Base-by-base conservation (phyloP, 2,329 filamentous ascomycete species). In the Zymoseptoria ardabiliae region DNA sequence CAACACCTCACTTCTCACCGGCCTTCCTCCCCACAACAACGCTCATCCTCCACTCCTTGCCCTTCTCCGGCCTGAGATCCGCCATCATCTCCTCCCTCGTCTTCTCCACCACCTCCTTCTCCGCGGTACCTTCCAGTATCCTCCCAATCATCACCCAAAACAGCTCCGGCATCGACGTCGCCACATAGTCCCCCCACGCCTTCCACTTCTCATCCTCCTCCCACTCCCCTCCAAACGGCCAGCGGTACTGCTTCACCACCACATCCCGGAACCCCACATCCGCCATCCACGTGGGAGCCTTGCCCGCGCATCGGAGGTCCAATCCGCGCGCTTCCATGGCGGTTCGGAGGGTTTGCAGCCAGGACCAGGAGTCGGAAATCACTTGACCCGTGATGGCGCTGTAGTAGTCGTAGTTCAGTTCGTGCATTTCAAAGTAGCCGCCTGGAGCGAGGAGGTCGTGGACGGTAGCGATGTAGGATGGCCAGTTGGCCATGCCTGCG, bases 371-470 rank as follows among this genome's bases (percentile, higher is more conserved):
- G 11, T 61, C 57, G 9, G 61, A 62, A 22, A 65, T 65, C 10
- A 49, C 41, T 13, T 58, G 17, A 4, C 45, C 52, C 5, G 21
- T 22, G 25, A 28, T 9, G 2, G 25, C 20, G 41, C 57, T n/a
- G 28, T 58, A 63, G 54, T 56, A 63, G 3, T 51, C 58, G 30
- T 54, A 63, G 25, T 63, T 60, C 1, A 62, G 45, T 22, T 67
- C 65, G n/a, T 68, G 65, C 2, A 66, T 49, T 57, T 68, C 65
- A 7, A 64, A 21, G 55, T 59, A 62, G 4, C 60, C 66, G 13
- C 59, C 63, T 8, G 65, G 66, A 50, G 61, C 60, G 45, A 67
- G 59, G 4, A 68, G 54, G 1, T 21, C 6, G 25, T 55, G 50
- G 3, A 55, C 58, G 9, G 48, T 59, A 13, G 20, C 22, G 35